A percentile compares a stretch with the other conserved stretches of the same genome.
phyloP scores from a whole-genome alignment of 2,329 filamentous ascomycete species.

The Sordariomycetes sp. region DNA sequence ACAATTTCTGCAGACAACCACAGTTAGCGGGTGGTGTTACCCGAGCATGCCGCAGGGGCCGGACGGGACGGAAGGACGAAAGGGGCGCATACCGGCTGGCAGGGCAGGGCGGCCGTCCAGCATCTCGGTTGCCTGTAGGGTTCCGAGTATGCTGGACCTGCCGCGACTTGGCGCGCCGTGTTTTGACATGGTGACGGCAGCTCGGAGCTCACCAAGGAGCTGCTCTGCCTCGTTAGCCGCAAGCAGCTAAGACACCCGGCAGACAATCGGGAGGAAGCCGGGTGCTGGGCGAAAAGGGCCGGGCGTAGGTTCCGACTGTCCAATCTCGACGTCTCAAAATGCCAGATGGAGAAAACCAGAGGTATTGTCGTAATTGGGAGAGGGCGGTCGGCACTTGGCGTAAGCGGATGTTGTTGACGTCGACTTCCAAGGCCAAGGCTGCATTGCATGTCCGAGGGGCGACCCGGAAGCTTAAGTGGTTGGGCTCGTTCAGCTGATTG shows the following conservation, averaged over 20 bases:
- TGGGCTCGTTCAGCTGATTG: too few species aligned
- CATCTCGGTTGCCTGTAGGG: slow-evolving; percentile 72
- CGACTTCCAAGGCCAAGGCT: not conserved
- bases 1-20: slow-evolving; percentile 60
- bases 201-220: not conserved
- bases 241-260: not conserved
- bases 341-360: not conserved
- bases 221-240: not conserved
- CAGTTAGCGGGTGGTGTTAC: not conserved
- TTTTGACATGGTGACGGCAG: slow-evolving; percentile 25
- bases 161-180: slow-evolving; percentile 29
- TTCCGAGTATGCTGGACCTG: slow-evolving; percentile 53
- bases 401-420: not conserved
- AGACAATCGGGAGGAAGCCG: not conserved
- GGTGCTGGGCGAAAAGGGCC: not conserved
- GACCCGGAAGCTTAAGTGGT: not conserved
- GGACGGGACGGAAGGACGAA: not conserved
- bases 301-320: not conserved
- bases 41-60: not conserved
- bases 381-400: not conserved
- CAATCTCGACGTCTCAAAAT: not conserved
- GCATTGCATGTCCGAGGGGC: not conserved
- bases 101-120: slow-evolving; percentile 66
- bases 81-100: slow-evolving; percentile 57
- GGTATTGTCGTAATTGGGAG: not conserved